phyloP scores from a whole-genome alignment of 2,329 filamentous ascomycete genomes.

The Xylaria sp. region DNA sequence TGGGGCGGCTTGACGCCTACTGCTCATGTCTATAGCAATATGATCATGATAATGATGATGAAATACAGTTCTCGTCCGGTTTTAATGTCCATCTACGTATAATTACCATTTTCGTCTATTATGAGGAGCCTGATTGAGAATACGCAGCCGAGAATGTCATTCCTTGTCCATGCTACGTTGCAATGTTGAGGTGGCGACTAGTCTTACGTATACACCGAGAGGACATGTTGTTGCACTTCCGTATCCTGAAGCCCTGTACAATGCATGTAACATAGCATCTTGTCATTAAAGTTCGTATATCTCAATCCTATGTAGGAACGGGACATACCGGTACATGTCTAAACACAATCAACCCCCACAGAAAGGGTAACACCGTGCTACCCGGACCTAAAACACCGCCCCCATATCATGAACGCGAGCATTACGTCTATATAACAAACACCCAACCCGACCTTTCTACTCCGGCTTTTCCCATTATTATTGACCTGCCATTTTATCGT shows the following conservation, averaged over 20 bases:
- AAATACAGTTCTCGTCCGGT: too few species aligned
- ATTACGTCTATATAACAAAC: conserved; percentile 23
- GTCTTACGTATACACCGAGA: neutral
- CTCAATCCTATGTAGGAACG: neutral
- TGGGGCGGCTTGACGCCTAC: neutral
- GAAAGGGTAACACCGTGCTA: neutral
- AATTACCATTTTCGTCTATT: too few species aligned
- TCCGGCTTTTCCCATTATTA: conserved; percentile 3
- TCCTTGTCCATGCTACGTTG: neutral
- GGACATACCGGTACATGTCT: neutral
- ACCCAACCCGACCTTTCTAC: neutral
- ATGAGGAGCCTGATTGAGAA: too few species aligned
- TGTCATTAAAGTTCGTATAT: neutral
- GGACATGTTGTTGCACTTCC: neutral
- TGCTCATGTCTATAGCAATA: neutral
- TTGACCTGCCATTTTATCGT: neutral
- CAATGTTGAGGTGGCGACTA: neutral
- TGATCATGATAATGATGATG: neutral
- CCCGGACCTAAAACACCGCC: neutral
- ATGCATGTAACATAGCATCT: conserved; percentile 4
- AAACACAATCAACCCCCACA: neutral
- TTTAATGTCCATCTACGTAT: neutral
- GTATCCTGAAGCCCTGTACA: neutral
- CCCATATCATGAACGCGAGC: neutral
- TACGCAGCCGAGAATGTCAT: neutral